A percentile compares a stretch with the other conserved stretches of the same genome.
phyloP scores from a whole-genome alignment of 768 basidiomycete genomes.

The Cystofilobasidium bisporidii region DNA sequence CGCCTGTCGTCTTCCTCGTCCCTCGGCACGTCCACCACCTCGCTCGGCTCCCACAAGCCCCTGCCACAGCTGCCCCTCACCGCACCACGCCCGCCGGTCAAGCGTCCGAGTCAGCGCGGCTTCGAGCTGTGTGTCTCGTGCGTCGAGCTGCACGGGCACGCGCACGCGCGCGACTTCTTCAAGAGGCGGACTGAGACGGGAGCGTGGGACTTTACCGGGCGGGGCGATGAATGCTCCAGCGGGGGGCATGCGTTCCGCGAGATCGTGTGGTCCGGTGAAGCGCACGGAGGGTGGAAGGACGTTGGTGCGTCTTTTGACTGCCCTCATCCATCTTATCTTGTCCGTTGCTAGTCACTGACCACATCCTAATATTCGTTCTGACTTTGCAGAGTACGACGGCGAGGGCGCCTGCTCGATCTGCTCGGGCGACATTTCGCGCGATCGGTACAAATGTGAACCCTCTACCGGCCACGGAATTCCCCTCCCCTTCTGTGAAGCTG shows the following conservation, averaged over 20 bases:
- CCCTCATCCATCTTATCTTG: background rate
- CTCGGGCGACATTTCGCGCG: conserved; percentile 49
- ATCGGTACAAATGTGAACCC: conserved; percentile 65
- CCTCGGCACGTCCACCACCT: background rate
- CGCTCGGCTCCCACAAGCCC: background rate
- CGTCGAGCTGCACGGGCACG: conserved; percentile 64
- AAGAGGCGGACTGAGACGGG: conserved; percentile 1
- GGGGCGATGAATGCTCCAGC: conserved; percentile 37
- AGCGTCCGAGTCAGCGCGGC: conserved; percentile 40
- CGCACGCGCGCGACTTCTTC: conserved; percentile 46
- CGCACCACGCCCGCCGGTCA: background rate
- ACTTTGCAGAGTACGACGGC: conserved; percentile 60
- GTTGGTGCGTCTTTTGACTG: conserved; percentile 53
- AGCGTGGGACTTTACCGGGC: conserved; percentile 8
- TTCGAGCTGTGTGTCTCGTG: conserved; percentile 80
- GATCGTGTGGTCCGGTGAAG: conserved; percentile 60
- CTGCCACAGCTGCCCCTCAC: background rate
- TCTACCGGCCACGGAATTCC: background rate
- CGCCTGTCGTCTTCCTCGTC: background rate
- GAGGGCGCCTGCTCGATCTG: conserved; percentile 75
- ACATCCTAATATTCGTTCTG: background rate
- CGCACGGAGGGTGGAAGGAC: conserved; percentile 58
- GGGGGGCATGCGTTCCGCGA: conserved; percentile 72
- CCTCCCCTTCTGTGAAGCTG: too few relatives aligned
- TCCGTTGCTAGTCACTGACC: too few relatives aligned